Conservation (phyloP, 139 green algal genomes). For the Mesotaenium endlicherianum region DNA sequence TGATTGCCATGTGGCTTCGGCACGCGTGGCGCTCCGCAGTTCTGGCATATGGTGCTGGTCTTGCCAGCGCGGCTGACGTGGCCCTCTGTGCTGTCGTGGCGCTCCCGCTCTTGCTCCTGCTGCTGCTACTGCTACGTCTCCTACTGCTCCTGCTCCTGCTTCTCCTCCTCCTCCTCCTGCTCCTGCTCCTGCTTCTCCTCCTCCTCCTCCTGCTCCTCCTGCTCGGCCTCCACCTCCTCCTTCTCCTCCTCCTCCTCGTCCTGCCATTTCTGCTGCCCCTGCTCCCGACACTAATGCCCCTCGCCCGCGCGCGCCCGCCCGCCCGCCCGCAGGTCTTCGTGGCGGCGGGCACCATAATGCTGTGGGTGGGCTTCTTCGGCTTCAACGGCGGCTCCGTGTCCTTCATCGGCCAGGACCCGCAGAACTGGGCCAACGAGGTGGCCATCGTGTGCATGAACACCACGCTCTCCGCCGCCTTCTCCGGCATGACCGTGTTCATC, state of each 20-base stretch:
- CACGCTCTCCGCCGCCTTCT: conserved; percentile 61
- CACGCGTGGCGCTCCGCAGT: too few relatives aligned
- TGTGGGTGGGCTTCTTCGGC: conserved; percentile 79
- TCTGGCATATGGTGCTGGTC: too few relatives aligned
- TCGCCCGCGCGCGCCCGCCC: neutral
- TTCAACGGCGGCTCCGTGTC: conserved; percentile 68
- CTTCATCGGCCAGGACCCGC: neutral
- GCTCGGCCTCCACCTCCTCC: neutral
- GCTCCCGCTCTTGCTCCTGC: too few relatives aligned
- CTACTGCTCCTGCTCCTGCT: neutral
- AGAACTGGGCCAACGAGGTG: conserved; percentile 4
- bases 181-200: neutral
- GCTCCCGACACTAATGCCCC: neutral
- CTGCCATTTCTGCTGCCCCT: neutral
- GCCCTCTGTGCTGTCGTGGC: too few relatives aligned
- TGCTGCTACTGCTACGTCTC: neutral
- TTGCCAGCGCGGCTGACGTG: too few relatives aligned
- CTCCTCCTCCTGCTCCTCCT: neutral
- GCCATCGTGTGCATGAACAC: conserved; percentile 57
- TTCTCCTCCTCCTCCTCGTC: neutral
- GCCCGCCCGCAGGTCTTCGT: conserved; percentile 15
- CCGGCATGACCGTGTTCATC: conserved; percentile 54
- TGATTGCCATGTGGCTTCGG: too few relatives aligned
- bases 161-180: neutral
- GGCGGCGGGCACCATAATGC: conserved; percentile 67